Evolutionary conservation across 441 rosid species (phyloP), one percentile per base, ranked within the genome.

Genomic region (Populus trichocarpa): DNA sequence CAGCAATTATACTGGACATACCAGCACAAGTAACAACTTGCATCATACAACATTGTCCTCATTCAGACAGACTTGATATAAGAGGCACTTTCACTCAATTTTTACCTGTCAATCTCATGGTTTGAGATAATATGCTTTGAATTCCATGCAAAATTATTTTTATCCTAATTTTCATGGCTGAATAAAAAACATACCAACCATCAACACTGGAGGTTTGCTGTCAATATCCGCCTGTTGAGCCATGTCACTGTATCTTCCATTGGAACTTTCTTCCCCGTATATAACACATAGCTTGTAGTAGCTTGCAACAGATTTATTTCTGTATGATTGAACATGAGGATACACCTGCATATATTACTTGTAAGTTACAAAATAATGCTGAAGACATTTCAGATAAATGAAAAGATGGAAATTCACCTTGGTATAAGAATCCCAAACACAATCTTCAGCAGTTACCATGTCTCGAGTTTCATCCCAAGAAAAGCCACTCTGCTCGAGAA

Each of bases 401-500:
- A 57, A 67, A 40, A 36, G 38, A 57, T 11, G 26, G 16, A 33
- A 64, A 78, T 66, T 82, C 72, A 86, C 90, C 88, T 82, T 75
- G 36, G 57, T 36, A 77, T 84, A 83, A 69, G 83, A 78, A 81
- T 86, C 85, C 90, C 90, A 86, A 63, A 83, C 72, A 84, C 76
- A 42, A 80, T 82, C 86, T 72, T 80, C 87, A 79, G 90, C 89
- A 13, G 72, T 74, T 64, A 88, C 82, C 85, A 82, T 83, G 77
- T 86, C 88, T 70, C 14, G 84, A 67, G 68, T 79, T 76, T 86
- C 90, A 82, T 88, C 90, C 90, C 90, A 88, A 80, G 69, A 83
- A 75, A 86, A 88, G 6, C 85, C 88, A 71, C 70, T 85, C 74
- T 82, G 89, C 71, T 86, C 86, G 66, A 88, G 84, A 50, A 88